Evolutionary conservation across 352 stramenopile genomes (phyloP), one percentile per base, ranked within the genome.

Genomic region (Pythium coloratum): DNA sequence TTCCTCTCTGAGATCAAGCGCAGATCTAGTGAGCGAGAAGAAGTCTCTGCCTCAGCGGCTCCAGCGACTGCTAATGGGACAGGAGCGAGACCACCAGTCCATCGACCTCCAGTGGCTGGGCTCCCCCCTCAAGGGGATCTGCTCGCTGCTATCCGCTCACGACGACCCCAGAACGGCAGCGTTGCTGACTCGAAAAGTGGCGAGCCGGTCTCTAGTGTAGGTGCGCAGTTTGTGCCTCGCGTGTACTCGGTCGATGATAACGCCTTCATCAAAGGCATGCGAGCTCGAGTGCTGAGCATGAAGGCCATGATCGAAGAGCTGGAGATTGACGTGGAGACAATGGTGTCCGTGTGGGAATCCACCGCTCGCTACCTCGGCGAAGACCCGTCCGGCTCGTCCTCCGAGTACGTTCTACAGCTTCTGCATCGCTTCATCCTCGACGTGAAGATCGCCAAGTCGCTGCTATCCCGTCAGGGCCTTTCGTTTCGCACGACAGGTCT

Each of bases 351-450:
- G 3, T 94, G 84, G 86, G 82, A 91, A 55, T 72, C 73, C 14
- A 90, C 78, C 1, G 82, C 84, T 36, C 54, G 77, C 14, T 94
- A 94, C 69, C 51, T 94, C 14, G 86, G 84, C 2, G 86, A 94
- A 76, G 76, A 87, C 30, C 66, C 80, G 13, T 62, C 60, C 3
- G 70, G 66, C 2, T 88, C 80, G 16, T 87, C 84, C 16, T 92
- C 86, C 7, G 82, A 92, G 51, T 92, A 92, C 56, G 81, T 88
- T 0, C 79, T 92, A 14, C 75, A 70, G 8, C 65, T 94, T 1
- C 62, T 94, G 10, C 82, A 94, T 64, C 76, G 84, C 10, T 92
- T 94, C 59, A 63, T 90, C 20, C 59, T 94, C 13, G 86, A 94
- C 56, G 83, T 94, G 30, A 90, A 90, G 61, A 80, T 92, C 7